phyloP scores from a whole-genome alignment of 75 land plant species.

The Pinus tabuliformis region DNA sequence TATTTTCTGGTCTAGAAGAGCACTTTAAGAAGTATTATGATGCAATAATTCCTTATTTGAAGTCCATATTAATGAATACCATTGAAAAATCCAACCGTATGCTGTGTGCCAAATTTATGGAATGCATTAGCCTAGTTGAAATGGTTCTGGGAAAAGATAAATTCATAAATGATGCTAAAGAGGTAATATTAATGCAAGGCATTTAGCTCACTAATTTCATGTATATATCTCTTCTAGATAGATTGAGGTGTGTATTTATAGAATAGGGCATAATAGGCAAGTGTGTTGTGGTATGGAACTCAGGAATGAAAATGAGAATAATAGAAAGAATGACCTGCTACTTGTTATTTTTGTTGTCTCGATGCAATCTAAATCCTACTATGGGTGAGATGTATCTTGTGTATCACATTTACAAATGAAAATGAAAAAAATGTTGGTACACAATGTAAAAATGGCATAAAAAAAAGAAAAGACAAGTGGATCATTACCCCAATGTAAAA shows the following conservation, averaged over 20 bases:
- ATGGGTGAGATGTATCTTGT: too few relatives aligned
- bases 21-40: slow-evolving; percentile 96
- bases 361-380: too few relatives aligned
- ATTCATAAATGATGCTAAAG: slow-evolving; percentile 93
- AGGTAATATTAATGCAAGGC: slow-evolving; percentile 38
- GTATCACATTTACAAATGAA: too few relatives aligned
- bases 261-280: background rate
- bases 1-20: slow-evolving; percentile 35
- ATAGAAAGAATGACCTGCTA: background rate
- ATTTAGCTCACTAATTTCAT: background rate
- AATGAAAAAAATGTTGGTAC: too few relatives aligned
- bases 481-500: too few relatives aligned
- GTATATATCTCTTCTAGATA: background rate
- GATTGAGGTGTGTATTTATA: too few relatives aligned
- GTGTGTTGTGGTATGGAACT: background rate
- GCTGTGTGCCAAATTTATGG: slow-evolving; percentile 99
- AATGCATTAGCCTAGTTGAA: slow-evolving; percentile 97
- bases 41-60: slow-evolving; percentile 94
- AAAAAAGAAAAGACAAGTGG: too few relatives aligned
- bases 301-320: background rate
- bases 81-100: slow-evolving; percentile 90
- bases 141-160: slow-evolving; percentile 99
- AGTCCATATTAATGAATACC: slow-evolving; percentile 87
- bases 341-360: background rate
- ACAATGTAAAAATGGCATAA: too few relatives aligned